Percentiles rank a stretch among this genome's conserved stretches.
Conservation (phyloP, 306 rosid species). For the Dalbergia oliveri region DNA sequence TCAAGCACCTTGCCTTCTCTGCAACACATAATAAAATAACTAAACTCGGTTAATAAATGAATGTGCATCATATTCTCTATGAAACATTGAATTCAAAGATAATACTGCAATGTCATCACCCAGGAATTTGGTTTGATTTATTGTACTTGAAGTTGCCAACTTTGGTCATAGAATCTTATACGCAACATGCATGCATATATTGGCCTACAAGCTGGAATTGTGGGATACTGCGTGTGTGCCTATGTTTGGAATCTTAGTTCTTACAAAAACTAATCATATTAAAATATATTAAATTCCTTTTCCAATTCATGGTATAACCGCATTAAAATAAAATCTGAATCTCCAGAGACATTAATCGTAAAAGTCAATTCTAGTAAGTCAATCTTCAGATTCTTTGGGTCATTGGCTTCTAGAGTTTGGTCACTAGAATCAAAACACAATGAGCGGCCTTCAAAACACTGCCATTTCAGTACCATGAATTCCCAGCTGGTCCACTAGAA, state of each 20-base stretch:
- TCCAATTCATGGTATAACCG: too few species aligned
- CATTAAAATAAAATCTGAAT: too few species aligned
- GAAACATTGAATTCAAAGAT: neutral
- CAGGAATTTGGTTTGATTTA: too few species aligned
- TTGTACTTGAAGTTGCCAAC: too few species aligned
- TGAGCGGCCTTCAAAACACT: conserved; percentile 58
- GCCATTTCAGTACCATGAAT: conserved; percentile 53
- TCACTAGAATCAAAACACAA: conserved; percentile 78
- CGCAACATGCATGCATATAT: too few species aligned
- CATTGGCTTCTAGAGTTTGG: conserved; percentile 58
- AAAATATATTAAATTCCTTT: too few species aligned
- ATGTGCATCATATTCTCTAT: conserved; percentile 10
- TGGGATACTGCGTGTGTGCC: too few species aligned
- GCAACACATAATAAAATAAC: conserved; percentile 45
- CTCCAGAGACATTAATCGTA: too few species aligned
- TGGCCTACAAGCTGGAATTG: too few species aligned
- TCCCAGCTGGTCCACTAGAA: conserved; percentile 42
- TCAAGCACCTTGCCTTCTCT: conserved; percentile 53
- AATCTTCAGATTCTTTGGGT: conserved; percentile 57
- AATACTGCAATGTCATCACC: conserved; percentile 2
- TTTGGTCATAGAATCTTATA: too few species aligned
- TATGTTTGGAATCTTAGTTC: too few species aligned
- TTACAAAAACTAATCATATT: too few species aligned
- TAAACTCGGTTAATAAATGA: conserved; percentile 32
- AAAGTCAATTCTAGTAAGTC: conserved; percentile 63